Base-by-base conservation (phyloP, 495 filamentous ascomycete genomes). In the Aspergillus panamensis region DNA sequence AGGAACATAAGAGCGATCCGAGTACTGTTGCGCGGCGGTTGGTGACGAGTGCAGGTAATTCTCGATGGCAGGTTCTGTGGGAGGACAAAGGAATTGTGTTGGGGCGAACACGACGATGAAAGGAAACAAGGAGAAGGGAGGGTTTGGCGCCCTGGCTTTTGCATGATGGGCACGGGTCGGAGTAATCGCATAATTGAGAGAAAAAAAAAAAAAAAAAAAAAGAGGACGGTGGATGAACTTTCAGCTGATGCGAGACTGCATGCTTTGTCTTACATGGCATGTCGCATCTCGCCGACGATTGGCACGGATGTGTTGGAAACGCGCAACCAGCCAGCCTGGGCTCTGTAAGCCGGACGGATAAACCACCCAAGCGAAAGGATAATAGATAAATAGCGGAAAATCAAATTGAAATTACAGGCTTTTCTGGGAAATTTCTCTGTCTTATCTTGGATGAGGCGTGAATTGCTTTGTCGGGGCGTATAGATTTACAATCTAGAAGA, bases 221-320 rank as follows among this genome's bases (percentile, higher is more conserved):
- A 30, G 19, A 32, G 29, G 47, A 12, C 1, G 47, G 48, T 58
- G 48, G 39, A 39, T 58, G 33, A 42, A 32, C 49, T 58, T 55
- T 57, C 62, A 65, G 62, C 62, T 65, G 59, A 66, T 62, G 63
- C 61, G 59, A 61, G 64, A 21, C 59, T 67, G 65, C 64, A 48
- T 58, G 57, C 59, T 53, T 51, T 64, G 61, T 62, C 57, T 57
- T 67, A 64, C 62, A 54, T 39, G 56, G 47, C 31, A 31, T 49
- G 48, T 30, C 50, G 33, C 51, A 45, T 55, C 54, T 29, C 42
- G 35, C 35, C 44, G 44, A 50, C 55, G 45, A 62, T 57, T 62
- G 60, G 60, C 51, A 62, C 55, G 45, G 55, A 48, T 31, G 20
- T 14, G 45, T 9, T 29, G 37, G 16, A 57, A 42, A 40, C 35